Evolutionary conservation across 75 land plant genomes (phyloP).

Genomic region (Adiantum capillusveneris): DNA sequence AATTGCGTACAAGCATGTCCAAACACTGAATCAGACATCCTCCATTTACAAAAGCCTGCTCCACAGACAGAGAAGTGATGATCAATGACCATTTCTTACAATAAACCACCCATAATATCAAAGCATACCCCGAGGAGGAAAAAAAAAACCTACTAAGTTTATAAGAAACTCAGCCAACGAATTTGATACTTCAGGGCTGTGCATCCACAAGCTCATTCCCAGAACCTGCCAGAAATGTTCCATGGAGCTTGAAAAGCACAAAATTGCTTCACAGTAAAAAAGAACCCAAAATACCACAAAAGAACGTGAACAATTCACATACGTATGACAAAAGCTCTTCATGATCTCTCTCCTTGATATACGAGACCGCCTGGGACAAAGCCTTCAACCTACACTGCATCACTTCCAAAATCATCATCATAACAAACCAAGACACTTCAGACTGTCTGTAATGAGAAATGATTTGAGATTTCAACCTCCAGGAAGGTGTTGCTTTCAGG

Average conservation of each 20-base stretch:
- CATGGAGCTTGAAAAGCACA: not conserved
- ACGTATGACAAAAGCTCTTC: constrained; percentile 20
- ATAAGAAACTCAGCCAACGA: constrained; percentile 53
- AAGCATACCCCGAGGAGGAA: not conserved
- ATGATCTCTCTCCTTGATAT: constrained; percentile 42
- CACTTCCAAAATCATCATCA: not conserved
- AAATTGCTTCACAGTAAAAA: too few species aligned
- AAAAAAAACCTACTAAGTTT: constrained; percentile 44
- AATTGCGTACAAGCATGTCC: constrained; percentile 72
- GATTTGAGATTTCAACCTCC: not conserved
- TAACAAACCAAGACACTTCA: not conserved
- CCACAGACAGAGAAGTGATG: not conserved
- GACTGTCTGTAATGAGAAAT: not conserved
- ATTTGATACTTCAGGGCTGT: constrained; percentile 47
- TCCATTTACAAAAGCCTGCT: constrained; percentile 66
- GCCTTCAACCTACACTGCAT: constrained; percentile 46
- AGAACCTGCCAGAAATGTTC: constrained; percentile 35
- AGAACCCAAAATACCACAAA: not conserved
- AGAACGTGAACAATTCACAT: not conserved
- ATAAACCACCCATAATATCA: not conserved
- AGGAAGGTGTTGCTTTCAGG: constrained; percentile 2
- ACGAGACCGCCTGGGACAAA: constrained; percentile 53
- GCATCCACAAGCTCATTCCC: constrained; percentile 64
- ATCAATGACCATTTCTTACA: too few species aligned
- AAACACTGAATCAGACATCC: constrained; percentile 50